Evolutionary conservation across 2,329 filamentous ascomycete species (phyloP).

Genomic region (Colletotrichum aenigma): DNA sequence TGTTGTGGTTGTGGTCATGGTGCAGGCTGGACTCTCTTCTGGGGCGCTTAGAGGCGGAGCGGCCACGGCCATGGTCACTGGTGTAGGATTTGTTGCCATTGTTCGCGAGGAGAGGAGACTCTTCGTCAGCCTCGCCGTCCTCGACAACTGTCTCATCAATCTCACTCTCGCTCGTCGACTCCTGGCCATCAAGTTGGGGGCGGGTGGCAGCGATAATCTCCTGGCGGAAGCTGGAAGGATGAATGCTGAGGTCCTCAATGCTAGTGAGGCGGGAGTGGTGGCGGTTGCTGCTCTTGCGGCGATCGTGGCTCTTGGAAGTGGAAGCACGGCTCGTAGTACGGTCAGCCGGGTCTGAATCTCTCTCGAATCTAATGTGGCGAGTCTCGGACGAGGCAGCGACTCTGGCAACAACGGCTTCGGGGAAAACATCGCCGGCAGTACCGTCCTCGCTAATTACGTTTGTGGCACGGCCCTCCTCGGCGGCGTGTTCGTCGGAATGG

Average conservation of each 20-base stretch:
- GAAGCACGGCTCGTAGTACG: conserved; percentile 29
- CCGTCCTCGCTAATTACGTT: conserved; percentile 59
- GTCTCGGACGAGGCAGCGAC: conserved; percentile 40
- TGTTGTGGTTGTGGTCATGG: conserved; percentile 82
- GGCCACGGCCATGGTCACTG: conserved; percentile 22
- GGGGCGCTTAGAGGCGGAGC: conserved; percentile 27
- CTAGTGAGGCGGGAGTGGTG: conserved; percentile 65
- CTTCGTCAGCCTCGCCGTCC: conserved; percentile 47
- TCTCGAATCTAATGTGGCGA: conserved; percentile 46
- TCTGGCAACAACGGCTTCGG: conserved; percentile 64
- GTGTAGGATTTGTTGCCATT: conserved; percentile 25
- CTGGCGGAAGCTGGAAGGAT: conserved; percentile 88
- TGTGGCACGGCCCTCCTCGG: conserved; percentile 55
- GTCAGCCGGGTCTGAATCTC: conserved; percentile 28
- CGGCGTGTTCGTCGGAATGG: conserved; percentile 41
- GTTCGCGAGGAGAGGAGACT: conserved; percentile 51
- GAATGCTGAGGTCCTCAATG: conserved; percentile 78
- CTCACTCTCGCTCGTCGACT: conserved; percentile 58
- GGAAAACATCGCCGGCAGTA: conserved; percentile 64
- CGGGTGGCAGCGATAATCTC: conserved; percentile 88
- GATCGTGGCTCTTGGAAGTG: conserved; percentile 44
- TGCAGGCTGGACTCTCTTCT: conserved; percentile 55
- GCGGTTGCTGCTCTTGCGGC: conserved; percentile 49
- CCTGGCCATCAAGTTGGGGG: conserved; percentile 47
- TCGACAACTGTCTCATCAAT: conserved; percentile 50